Conservation (phyloP, 768 basidiomycete genomes). For the Phlebiopsis gigantea region DNA sequence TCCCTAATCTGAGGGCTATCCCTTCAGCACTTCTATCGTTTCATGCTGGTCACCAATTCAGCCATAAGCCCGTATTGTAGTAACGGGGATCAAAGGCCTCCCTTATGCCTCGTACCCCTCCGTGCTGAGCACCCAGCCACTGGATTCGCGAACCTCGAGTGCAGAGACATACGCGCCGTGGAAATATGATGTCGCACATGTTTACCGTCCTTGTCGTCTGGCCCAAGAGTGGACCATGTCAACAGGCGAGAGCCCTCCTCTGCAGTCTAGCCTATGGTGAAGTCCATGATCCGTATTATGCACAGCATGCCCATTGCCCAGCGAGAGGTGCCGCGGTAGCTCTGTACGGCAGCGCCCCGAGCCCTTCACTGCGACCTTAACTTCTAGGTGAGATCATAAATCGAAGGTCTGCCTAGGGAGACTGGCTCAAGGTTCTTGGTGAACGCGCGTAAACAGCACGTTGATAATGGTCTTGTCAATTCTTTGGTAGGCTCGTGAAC, state of each 20-base stretch:
- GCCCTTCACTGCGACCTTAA: background rate
- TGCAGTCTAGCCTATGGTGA: background rate
- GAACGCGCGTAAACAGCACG: constrained; percentile 12
- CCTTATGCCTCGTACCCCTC: constrained; percentile 26
- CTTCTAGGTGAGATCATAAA: background rate
- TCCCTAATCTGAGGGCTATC: background rate
- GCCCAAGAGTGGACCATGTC: constrained; percentile 28
- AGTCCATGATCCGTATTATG: background rate
- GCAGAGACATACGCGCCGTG: constrained; percentile 27
- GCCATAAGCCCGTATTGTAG: background rate
- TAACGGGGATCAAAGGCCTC: constrained; percentile 28
- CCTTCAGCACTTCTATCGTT: background rate
- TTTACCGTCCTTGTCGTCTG: constrained; percentile 13
- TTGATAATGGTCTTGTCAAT: background rate
- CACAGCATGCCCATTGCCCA: no score
- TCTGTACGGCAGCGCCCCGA: constrained; percentile 9
- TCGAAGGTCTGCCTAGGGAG: no score
- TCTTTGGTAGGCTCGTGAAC: background rate
- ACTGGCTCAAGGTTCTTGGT: background rate
- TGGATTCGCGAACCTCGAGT: constrained; percentile 25
- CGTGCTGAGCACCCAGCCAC: constrained; percentile 27
- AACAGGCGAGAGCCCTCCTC: constrained; percentile 31
- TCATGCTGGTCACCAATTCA: background rate
- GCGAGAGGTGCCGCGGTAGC: constrained; percentile 1
- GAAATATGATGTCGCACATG: constrained; percentile 10